These are phyloP conservation scores for Neotropicomus parvogracilis DNA, from an alignment of 1,284 basidiomycete genomes.

Conservation along the genomic window DNA sequence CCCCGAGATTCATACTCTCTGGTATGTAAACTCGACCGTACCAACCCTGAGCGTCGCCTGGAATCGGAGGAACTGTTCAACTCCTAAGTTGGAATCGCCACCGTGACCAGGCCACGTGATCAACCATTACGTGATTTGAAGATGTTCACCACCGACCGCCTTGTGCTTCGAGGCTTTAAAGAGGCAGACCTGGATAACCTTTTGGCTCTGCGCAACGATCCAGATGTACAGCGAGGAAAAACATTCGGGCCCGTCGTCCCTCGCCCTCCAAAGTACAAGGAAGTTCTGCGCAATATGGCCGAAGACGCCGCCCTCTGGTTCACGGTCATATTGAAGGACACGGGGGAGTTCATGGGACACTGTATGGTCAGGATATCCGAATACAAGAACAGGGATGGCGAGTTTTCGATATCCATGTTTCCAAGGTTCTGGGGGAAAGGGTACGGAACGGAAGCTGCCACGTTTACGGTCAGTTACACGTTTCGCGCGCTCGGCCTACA, in stretches of 20 bases:
- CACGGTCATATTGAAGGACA: slow-evolving; percentile 2
- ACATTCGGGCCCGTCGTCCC: slow-evolving; percentile 13
- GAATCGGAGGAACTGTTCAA: too few relatives aligned
- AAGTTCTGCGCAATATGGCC: slow-evolving; percentile 7
- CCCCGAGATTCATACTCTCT: too few relatives aligned
- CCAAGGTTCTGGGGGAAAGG: slow-evolving; percentile 9
- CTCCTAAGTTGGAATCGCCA: too few relatives aligned
- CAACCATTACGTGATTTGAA: too few relatives aligned
- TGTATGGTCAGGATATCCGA: slow-evolving; percentile 10
- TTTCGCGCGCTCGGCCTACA: slow-evolving; percentile 16
- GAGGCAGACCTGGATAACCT: slow-evolving; percentile 7
- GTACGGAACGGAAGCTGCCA: slow-evolving; percentile 11
- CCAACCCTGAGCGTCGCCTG: too few relatives aligned
- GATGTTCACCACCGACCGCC: slow-evolving; percentile 14
- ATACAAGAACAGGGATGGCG: slow-evolving; percentile 18
- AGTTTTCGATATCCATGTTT: slow-evolving; percentile 11
- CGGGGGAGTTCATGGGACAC: slow-evolving; percentile 6
- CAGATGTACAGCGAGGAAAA: slow-evolving; percentile 8
- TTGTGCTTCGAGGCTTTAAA: slow-evolving; percentile 10
- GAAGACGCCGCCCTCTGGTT: slow-evolving; percentile 16
- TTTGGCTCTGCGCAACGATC: slow-evolving; percentile 8
- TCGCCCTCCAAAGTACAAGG: slow-evolving; percentile 6
- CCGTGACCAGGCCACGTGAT: too few relatives aligned
- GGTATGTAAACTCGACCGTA: too few relatives aligned
- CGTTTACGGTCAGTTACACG: slow-evolving; percentile 16